Percentiles rank a stretch among this genome's conserved stretches.
phyloP scores from a whole-genome alignment of 257 asterid genomes.

The Lycium ferocissimum region DNA sequence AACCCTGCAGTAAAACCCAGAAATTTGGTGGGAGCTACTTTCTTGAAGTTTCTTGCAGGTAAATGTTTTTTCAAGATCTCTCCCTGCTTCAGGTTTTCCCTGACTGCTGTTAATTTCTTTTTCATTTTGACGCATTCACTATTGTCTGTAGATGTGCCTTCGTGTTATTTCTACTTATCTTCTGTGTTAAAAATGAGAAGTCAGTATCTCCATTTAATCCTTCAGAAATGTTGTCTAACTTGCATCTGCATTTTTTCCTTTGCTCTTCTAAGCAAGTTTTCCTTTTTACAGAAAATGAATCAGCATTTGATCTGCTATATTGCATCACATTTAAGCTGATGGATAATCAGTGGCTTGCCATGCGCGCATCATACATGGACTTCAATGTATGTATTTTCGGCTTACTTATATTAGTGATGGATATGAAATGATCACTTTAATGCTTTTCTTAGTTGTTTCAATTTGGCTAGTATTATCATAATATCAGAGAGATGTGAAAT shows the following conservation, averaged over 20 bases:
- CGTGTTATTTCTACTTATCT: neutral
- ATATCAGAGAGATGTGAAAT: neutral
- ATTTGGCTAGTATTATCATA: neutral
- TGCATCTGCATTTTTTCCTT: slow-evolving; percentile 25
- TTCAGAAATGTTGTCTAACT: neutral
- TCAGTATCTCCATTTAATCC: neutral
- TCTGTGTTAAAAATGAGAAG: neutral
- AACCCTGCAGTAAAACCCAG: slow-evolving; percentile 87
- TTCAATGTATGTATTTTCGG: slow-evolving; percentile 68
- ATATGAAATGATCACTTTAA: neutral
- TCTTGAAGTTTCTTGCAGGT: slow-evolving; percentile 95
- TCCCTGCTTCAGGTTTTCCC: neutral
- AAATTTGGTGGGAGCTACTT: slow-evolving; percentile 84
- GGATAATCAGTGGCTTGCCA: slow-evolving; percentile 96
- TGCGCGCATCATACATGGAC: slow-evolving; percentile 99
- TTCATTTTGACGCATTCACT: neutral
- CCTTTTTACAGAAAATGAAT: slow-evolving; percentile 72
- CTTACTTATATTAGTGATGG: neutral
- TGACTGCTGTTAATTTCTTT: neutral
- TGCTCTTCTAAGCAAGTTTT: slow-evolving; percentile 34
- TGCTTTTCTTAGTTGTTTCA: neutral
- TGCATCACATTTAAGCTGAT: slow-evolving; percentile 98
- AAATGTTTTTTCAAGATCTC: slow-evolving; percentile 17
- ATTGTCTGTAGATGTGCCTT: neutral
- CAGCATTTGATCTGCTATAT: slow-evolving; percentile 92